A percentile compares a stretch with the other conserved stretches of the same genome.
Conservation (phyloP, 805 yeast species). For the Wickerhamiella occidentalis region DNA sequence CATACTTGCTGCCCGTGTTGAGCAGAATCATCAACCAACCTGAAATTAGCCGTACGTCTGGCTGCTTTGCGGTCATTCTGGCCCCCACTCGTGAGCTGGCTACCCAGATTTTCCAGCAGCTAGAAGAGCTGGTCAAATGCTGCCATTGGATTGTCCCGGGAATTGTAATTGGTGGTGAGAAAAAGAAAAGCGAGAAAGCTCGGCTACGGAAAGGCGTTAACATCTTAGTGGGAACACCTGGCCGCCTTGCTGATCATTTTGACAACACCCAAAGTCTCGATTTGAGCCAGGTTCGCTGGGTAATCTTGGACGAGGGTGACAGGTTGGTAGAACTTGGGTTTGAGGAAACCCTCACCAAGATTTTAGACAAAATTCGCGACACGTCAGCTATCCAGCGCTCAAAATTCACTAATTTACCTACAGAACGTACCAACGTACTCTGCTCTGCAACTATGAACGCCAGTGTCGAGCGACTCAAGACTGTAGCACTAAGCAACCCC, state of each 20-base stretch:
- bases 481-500: slow-evolving; percentile 60
- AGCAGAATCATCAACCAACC: slow-evolving; percentile 51
- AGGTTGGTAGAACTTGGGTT: slow-evolving; percentile 90
- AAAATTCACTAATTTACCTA: slow-evolving; percentile 40
- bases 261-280: slow-evolving; percentile 74
- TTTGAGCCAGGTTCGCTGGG: slow-evolving; percentile 62
- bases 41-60: slow-evolving; percentile 47
- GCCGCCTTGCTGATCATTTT: slow-evolving; percentile 86
- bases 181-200: slow-evolving; percentile 94
- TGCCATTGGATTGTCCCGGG: slow-evolving; percentile 91
- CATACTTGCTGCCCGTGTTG: slow-evolving; percentile 75
- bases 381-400: slow-evolving; percentile 29
- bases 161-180: slow-evolving; percentile 94
- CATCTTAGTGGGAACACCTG: slow-evolving; percentile 94
- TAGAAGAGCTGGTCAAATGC: slow-evolving; percentile 58
- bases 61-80: slow-evolving; percentile 76
- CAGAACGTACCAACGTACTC: slow-evolving; percentile 57
- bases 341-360: slow-evolving; percentile 78
- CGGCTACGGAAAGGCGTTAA: slow-evolving; percentile 91
- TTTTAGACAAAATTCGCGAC: slow-evolving; percentile 47
- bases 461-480: slow-evolving; percentile 69
- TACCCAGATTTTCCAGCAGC: slow-evolving; percentile 71
- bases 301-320: slow-evolving; percentile 96
- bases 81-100: slow-evolving; percentile 96
- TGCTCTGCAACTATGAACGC: slow-evolving; percentile 92